Evolutionary conservation across 2,329 filamentous ascomycete species (phyloP).

Genomic region (Akanthomyces uredinophilus): DNA sequence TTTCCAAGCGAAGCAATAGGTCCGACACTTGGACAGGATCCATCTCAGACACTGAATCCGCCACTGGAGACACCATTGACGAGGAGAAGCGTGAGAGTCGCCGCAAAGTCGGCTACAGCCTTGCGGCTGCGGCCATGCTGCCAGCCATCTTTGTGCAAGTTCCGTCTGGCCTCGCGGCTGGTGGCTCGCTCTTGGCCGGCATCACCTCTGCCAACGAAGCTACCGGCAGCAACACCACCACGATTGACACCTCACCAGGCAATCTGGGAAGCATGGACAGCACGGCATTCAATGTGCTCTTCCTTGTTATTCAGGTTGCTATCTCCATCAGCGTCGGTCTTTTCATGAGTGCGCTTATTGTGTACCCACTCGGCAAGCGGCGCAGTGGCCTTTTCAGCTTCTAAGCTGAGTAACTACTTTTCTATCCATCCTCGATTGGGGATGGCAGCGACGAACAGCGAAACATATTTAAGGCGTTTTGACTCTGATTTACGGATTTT

Average conservation of each 20-base stretch:
- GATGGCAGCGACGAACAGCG: not conserved
- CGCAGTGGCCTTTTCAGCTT: constrained; percentile 54
- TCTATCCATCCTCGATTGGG: not conserved
- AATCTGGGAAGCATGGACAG: constrained; percentile 32
- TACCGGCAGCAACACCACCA: constrained; percentile 37
- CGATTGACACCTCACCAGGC: constrained; percentile 20
- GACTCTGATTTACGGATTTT: not conserved
- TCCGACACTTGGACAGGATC: constrained; percentile 29
- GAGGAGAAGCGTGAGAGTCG: constrained; percentile 26
- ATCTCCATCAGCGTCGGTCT: constrained; percentile 59
- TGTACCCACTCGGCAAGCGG: constrained; percentile 54
- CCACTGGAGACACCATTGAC: constrained; percentile 20
- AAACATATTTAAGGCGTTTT: constrained; percentile 10
- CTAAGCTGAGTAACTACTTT: constrained; percentile 24
- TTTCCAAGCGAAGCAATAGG: constrained; percentile 25
- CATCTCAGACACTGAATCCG: constrained; percentile 29
- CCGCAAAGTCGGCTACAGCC: constrained; percentile 60
- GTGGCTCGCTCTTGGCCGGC: constrained; percentile 54
- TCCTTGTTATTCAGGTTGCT: constrained; percentile 56
- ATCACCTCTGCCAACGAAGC: constrained; percentile 52
- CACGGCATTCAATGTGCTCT: constrained; percentile 49
- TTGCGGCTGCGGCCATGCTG: constrained; percentile 79
- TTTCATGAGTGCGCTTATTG: constrained; percentile 50
- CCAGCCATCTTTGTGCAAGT: constrained; percentile 78
- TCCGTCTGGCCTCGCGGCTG: constrained; percentile 56